These are phyloP conservation scores for Chiua virens DNA, from an alignment of 768 basidiomycete genomes.

Conservation along the genomic window DNA sequence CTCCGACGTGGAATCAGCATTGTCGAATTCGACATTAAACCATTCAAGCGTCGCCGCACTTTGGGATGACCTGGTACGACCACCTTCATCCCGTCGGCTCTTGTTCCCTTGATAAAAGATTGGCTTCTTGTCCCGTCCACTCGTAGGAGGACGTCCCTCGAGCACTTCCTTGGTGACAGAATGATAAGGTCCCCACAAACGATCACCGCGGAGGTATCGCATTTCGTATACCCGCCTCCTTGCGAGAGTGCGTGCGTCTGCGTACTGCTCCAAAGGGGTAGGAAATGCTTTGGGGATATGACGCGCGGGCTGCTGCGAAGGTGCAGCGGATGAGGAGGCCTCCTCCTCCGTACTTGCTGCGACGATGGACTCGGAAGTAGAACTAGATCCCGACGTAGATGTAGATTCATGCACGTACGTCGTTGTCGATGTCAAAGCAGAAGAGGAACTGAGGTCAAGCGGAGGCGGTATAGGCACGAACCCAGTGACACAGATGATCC, in stretches of 20 bases:
- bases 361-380: background rate
- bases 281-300: constrained; percentile 5
- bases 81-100: background rate
- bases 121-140: background rate
- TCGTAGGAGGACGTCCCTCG: background rate
- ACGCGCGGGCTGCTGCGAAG: background rate
- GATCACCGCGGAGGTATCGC: constrained; percentile 28
- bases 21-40: constrained; percentile 14
- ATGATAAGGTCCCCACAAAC: constrained; percentile 30
- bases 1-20: constrained; percentile 8
- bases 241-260: constrained; percentile 28
- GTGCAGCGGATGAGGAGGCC: too few species aligned
- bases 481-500: constrained; percentile 45
- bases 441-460: background rate
- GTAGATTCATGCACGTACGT: background rate
- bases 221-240: constrained; percentile 32
- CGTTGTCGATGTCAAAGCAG: too few species aligned
- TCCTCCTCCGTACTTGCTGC: background rate
- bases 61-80: background rate
- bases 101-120: background rate
- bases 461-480: constrained; percentile 34
- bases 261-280: constrained; percentile 10
- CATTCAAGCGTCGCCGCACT: constrained; percentile 10
- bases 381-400: background rate
- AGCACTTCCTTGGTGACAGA: constrained; percentile 13